A percentile compares a stretch with the other conserved stretches of the same genome.
Conservation (phyloP, 2,329 filamentous ascomycete species). For the Cyphellophora attinorum region DNA sequence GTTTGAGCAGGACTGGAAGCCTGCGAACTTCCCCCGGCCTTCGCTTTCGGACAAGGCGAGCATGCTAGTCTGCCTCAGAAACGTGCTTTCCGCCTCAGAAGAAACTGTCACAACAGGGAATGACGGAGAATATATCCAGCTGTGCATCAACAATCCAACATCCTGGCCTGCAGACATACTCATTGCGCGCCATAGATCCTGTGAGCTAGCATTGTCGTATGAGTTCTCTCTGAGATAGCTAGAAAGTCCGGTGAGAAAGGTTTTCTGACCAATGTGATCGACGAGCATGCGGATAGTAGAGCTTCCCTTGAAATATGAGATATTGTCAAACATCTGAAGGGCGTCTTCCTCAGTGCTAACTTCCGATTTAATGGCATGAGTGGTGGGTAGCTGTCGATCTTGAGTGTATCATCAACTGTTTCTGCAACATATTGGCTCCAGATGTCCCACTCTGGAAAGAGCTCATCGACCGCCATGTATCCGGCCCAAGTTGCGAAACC, state of each 20-base stretch:
- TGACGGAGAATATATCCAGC: no score
- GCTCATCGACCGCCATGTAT: constrained; percentile 82
- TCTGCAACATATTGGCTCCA: constrained; percentile 28
- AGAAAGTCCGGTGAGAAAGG: constrained; percentile 81
- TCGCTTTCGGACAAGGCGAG: no score
- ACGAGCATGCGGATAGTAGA: constrained; percentile 95
- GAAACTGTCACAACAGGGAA: no score
- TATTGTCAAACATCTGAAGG: constrained; percentile 95
- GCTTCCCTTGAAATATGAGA: constrained; percentile 93
- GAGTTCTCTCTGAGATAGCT: constrained; percentile 81
- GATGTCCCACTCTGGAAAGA: constrained; percentile 97
- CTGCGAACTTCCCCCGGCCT: no score
- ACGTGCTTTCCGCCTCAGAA: no score
- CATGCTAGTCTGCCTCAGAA: no score
- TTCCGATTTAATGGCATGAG: constrained; percentile 91
- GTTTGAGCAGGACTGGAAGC: no score
- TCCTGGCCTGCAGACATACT: no score
- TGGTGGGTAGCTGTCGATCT: constrained; percentile 84
- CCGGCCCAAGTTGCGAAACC: constrained; percentile 98
- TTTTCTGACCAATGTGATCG: constrained; percentile 75
- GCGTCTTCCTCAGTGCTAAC: constrained; percentile 90
- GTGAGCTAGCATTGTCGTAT: constrained; percentile 80
- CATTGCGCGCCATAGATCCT: no score
- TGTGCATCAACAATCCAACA: no score
- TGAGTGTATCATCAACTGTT: constrained; percentile 83